Conservation (phyloP, 2,329 filamentous ascomycete genomes). For the Fusarium newnesense region DNA sequence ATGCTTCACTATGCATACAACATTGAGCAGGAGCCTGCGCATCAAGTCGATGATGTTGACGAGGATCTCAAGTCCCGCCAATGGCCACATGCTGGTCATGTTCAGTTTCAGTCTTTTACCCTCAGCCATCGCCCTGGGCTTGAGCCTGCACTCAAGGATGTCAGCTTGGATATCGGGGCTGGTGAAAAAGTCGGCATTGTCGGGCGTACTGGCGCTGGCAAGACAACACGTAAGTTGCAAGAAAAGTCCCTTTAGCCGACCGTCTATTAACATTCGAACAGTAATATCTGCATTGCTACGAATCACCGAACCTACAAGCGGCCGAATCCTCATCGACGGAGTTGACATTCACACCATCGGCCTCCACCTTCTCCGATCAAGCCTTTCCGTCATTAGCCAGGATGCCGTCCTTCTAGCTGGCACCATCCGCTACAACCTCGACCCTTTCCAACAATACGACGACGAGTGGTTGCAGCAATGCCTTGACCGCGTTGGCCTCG, state of each 20-base stretch:
- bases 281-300: slow-evolving; percentile 19
- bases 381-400: slow-evolving; percentile 26
- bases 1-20: slow-evolving; percentile 87
- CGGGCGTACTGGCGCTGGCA: slow-evolving; percentile 22
- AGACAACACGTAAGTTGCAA: slow-evolving; percentile 8
- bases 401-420: slow-evolving; percentile 24
- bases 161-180: slow-evolving; percentile 6
- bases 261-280: background rate
- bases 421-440: slow-evolving; percentile 23
- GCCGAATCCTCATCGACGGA: slow-evolving; percentile 20
- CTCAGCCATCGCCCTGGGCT: slow-evolving; percentile 20
- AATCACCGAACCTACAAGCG: slow-evolving; percentile 20
- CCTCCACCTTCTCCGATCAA: slow-evolving; percentile 18
- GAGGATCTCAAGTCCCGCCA: background rate
- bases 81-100: slow-evolving; percentile 8
- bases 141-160: slow-evolving; percentile 11
- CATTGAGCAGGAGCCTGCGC: slow-evolving; percentile 17
- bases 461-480: slow-evolving; percentile 21
- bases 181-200: slow-evolving; percentile 24
- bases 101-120: slow-evolving; percentile 20
- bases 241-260: accelerated
- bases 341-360: slow-evolving; percentile 24
- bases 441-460: slow-evolving; percentile 25
- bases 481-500: slow-evolving; percentile 3
- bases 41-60: background rate